These are phyloP conservation scores for Rhynchospora tenuis DNA, from an alignment of 176 grass and related monocot species.

Conservation along the genomic window DNA sequence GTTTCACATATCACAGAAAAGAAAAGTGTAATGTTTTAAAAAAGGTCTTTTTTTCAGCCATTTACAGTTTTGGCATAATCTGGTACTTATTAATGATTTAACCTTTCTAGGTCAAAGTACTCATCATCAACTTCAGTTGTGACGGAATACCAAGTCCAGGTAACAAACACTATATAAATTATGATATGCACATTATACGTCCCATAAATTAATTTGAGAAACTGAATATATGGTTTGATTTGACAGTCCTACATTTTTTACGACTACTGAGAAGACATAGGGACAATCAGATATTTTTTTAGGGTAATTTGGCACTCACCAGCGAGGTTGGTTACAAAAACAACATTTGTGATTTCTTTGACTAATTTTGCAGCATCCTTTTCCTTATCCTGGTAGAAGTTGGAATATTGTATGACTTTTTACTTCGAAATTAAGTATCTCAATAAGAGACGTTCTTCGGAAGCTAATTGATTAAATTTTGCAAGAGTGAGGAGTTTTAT, in stretches of 20 bases:
- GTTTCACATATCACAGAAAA: neutral
- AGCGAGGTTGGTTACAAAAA: conserved; percentile 38
- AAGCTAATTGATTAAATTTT: neutral
- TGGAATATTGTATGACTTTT: neutral
- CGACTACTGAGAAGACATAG: conserved; percentile 78
- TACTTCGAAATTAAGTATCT: neutral
- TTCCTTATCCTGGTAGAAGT: neutral
- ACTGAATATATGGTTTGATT: neutral
- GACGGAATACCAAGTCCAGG: conserved; percentile 52
- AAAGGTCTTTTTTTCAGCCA: neutral
- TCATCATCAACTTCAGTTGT: conserved; percentile 45
- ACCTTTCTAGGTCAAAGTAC: conserved; percentile 49
- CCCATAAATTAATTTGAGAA: conserved; percentile 2
- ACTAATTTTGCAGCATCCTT: neutral
- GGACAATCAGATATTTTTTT: conserved; percentile 75
- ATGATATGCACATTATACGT: neutral
- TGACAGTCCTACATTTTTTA: conserved; percentile 59
- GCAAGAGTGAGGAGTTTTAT: neutral
- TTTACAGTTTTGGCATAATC: neutral
- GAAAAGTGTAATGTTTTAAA: neutral
- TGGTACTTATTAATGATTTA: neutral
- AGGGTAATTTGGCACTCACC: conserved; percentile 73
- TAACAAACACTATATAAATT: neutral
- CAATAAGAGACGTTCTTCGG: neutral
- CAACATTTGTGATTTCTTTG: neutral